A percentile compares a stretch with the other conserved stretches of the same genome.
These are phyloP conservation scores for Chernovozyma aurita DNA, from an alignment of 1,139 yeast species.

Conservation along the genomic window DNA sequence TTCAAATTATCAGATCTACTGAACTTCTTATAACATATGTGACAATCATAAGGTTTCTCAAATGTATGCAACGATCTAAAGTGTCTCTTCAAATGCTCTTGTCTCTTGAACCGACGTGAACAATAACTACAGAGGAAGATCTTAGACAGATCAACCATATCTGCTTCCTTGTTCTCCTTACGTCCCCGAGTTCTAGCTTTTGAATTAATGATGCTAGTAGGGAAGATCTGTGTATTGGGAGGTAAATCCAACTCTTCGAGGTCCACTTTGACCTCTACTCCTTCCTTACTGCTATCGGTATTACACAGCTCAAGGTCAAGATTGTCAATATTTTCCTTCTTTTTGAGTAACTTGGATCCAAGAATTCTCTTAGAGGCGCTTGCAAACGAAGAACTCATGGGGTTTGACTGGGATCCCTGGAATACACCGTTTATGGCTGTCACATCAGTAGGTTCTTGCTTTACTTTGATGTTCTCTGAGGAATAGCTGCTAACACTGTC, in stretches of 20 bases:
- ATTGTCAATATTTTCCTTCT: too few species aligned
- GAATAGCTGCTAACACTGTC: too few species aligned
- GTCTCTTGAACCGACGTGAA: conserved; percentile 64
- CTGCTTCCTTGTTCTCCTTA: conserved; percentile 45
- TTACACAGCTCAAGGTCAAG: too few species aligned
- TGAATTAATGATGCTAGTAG: too few species aligned
- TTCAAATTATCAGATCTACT: conserved; percentile 72
- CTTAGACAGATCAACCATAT: conserved; percentile 37
- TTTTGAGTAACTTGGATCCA: too few species aligned
- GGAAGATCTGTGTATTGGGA: conserved; percentile 34
- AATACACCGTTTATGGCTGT: too few species aligned
- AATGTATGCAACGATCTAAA: conserved; percentile 69
- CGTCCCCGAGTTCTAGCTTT: conserved; percentile 41
- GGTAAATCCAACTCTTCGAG: conserved; percentile 40
- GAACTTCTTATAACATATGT: conserved; percentile 66
- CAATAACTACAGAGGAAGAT: conserved; percentile 47
- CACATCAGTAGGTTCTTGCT: background rate
- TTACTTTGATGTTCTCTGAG: background rate
- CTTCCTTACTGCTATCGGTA: too few species aligned
- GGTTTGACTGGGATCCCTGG: too few species aligned
- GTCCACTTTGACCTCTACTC: conserved; percentile 41
- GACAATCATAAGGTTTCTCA: conserved; percentile 71
- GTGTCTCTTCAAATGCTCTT: conserved; percentile 76
- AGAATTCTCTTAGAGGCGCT: too few species aligned
- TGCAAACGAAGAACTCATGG: too few species aligned